Evolutionary conservation across 306 rosid species (phyloP).

Genomic region (Cicer cuneatum): DNA sequence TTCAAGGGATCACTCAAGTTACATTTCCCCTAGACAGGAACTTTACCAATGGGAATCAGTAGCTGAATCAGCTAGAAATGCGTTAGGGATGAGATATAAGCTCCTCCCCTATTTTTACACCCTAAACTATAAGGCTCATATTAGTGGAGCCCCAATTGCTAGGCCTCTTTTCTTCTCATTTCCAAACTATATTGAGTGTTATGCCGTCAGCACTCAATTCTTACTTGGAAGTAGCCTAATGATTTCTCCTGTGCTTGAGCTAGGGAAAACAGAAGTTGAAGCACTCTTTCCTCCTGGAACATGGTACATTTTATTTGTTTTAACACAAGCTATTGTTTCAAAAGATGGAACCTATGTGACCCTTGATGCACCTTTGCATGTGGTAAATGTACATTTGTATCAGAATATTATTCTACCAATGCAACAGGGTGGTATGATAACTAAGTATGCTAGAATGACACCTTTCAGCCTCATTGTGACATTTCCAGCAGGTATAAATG

Average conservation of each 20-base stretch:
- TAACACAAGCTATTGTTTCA: slow-evolving; percentile 57
- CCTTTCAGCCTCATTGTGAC: slow-evolving; percentile 74
- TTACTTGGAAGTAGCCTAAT: slow-evolving; percentile 72
- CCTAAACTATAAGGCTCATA: slow-evolving; percentile 77
- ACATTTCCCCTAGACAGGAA: slow-evolving; percentile 84
- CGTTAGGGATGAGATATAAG: slow-evolving; percentile 88
- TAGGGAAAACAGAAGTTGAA: slow-evolving; percentile 65
- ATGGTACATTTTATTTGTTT: slow-evolving; percentile 81
- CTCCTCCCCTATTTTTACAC: slow-evolving; percentile 86
- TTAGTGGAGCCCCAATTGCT: slow-evolving; percentile 82
- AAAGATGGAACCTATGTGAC: slow-evolving; percentile 64
- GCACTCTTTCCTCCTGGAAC: slow-evolving; percentile 88
- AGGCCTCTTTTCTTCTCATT: slow-evolving; percentile 94
- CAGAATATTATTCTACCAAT: slow-evolving; percentile 79
- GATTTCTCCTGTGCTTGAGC: slow-evolving; percentile 84
- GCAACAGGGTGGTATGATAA: slow-evolving; percentile 84
- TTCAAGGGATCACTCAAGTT: slow-evolving; percentile 92
- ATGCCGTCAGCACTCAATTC: slow-evolving; percentile 80
- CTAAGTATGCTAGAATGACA: slow-evolving; percentile 83
- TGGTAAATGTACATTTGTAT: slow-evolving; percentile 83
- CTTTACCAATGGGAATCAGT: slow-evolving; percentile 95
- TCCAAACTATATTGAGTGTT: slow-evolving; percentile 64
- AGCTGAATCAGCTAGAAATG: slow-evolving; percentile 82
- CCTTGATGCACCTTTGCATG: slow-evolving; percentile 84
- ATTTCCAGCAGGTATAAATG: slow-evolving; percentile 66